A percentile compares a stretch with the other conserved stretches of the same genome.
Conservation (phyloP, 1,284 basidiomycete species). For the Cutaneotrichosporon sp. region DNA sequence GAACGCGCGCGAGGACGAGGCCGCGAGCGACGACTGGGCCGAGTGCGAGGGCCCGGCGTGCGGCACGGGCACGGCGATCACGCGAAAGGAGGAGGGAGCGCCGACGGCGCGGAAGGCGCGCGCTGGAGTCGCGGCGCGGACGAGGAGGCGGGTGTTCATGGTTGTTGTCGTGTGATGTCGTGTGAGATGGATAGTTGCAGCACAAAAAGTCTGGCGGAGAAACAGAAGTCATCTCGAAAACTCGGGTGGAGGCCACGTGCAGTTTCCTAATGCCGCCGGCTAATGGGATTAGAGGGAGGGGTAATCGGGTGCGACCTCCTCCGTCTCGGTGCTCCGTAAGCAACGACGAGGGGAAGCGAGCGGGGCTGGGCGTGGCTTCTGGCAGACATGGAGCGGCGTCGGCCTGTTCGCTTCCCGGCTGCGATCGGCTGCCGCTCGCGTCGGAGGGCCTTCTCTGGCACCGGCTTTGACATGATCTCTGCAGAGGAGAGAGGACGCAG, state of each 20-base stretch:
- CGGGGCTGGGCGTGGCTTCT: no score
- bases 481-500: no score
- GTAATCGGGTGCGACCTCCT: no score
- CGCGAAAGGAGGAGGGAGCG: neutral
- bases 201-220: neutral
- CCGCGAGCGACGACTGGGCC: neutral
- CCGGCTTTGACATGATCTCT: no score
- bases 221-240: neutral
- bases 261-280: neutral
- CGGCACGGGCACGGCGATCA: neutral
- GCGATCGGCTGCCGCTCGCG: no score
- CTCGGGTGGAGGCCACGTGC: neutral
- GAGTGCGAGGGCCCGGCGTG: neutral
- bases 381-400: no score
- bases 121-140: neutral
- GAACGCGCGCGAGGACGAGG: constrained; percentile 23
- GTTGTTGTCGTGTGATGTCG: no score
- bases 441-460: no score
- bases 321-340: no score
- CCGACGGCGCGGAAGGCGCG: constrained; percentile 4
- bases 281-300: neutral
- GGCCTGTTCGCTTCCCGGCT: no score
- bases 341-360: no score
- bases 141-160: neutral
- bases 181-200: neutral